Base-by-base conservation (phyloP, 2,329 filamentous ascomycete genomes). In the Hypomyces perniciosus region DNA sequence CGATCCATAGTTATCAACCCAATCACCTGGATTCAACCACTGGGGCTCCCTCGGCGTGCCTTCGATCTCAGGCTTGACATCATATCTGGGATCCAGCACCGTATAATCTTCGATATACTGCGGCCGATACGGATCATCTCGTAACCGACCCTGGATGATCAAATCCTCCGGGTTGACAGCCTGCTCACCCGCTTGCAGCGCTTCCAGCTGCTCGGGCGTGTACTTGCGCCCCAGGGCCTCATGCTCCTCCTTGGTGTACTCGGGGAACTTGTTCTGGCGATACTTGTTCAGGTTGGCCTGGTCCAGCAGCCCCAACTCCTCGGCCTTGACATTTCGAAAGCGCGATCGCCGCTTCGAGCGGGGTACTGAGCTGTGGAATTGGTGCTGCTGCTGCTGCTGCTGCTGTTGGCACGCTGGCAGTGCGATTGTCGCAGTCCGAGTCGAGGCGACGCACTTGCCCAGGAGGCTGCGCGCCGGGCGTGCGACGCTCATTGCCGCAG, bases 31-130 rank as follows among this genome's bases (percentile, higher is more conserved):
- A 50, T 70, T 75, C 68, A 85, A 84, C 69, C 85, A 79, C 55
- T 78, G 71, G 41, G 64, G 62, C 54, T 83, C 76, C 46, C 75
- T 72, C 49, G 81, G 61, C 75, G 77, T 61, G 66, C 70, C 64
- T 70, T 67, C 43, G 68, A 62, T 71, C 52, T 70, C 75, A 59
- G 71, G 79, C 66, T 74, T 81, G 65, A 85, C 80, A 72, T 97
- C 92, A 54, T 93, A 79, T 45, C 88, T 76, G 48, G 90, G 88
- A 62, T 89, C 81, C 56, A 92, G 78, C 51, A 79, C 79, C 53
- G 86, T 81, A 62, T 96, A 86, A 68, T 95, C 89, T 66, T 96
- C 90, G 50, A 92, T 72, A 68, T 95, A 93, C 54, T 81, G 75
- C 45, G 91, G 73, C 48, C 76, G 75, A 75, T 88, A 87, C 7